phyloP scores from a whole-genome alignment of 371 early-diverging fungal species.

The Lichtheimia corymbifera region DNA sequence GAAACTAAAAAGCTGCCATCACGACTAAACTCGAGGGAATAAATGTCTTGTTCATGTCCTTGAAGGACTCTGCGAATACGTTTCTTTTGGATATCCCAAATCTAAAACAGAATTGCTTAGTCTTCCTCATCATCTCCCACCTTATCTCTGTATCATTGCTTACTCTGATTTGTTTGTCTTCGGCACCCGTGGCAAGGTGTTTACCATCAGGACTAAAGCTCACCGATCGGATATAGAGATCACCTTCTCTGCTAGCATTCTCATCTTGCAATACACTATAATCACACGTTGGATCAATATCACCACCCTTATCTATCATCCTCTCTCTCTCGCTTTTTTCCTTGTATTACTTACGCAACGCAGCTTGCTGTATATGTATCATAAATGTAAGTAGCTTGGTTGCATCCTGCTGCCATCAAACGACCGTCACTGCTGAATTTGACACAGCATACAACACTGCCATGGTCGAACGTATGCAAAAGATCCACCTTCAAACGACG shows the following conservation, averaged over 20 bases:
- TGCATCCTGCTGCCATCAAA: slow-evolving; percentile 92
- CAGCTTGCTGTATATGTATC: slow-evolving; percentile 75
- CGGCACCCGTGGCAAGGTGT: slow-evolving; percentile 95
- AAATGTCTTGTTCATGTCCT: slow-evolving; percentile 97
- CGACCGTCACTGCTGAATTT: slow-evolving; percentile 89
- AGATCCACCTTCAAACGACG: slow-evolving; percentile 76
- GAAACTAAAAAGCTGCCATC: slow-evolving; percentile 90
- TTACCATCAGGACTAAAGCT: slow-evolving; percentile 95
- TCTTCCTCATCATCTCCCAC: not conserved
- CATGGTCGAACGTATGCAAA: slow-evolving; percentile 82
- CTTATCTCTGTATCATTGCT: slow-evolving; percentile 8
- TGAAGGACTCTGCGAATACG: slow-evolving; percentile 64
- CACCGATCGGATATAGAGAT: slow-evolving; percentile 92
- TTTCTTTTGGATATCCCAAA: slow-evolving; percentile 76
- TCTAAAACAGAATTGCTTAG: slow-evolving; percentile 35
- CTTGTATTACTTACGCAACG: slow-evolving; percentile 58
- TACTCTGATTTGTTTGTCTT: slow-evolving; percentile 93
- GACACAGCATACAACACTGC: slow-evolving; percentile 92
- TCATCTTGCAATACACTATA: slow-evolving; percentile 77
- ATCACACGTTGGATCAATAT: not conserved
- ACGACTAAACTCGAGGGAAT: slow-evolving; percentile 91
- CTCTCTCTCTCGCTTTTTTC: not conserved
- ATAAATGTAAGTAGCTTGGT: slow-evolving; percentile 84
- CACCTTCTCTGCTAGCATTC: slow-evolving; percentile 59
- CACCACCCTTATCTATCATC: not conserved